Percentiles rank a stretch among this genome's conserved stretches.
phyloP scores from a whole-genome alignment of 2,329 filamentous ascomycete genomes.

The Pezicula carpinea region DNA sequence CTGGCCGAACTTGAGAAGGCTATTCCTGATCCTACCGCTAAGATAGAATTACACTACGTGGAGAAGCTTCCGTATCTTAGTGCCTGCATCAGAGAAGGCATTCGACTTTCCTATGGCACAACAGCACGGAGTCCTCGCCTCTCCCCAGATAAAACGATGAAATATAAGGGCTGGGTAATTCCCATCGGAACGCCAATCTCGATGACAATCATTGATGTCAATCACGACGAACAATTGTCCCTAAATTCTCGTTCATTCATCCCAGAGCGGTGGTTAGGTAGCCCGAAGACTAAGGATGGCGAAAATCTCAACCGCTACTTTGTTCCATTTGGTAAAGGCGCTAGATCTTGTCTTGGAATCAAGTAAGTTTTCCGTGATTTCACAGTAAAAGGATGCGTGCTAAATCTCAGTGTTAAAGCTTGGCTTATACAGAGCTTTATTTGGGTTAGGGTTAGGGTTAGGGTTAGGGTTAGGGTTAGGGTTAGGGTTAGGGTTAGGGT shows the following conservation, averaged over 20 bases:
- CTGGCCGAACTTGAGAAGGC: constrained; percentile 21
- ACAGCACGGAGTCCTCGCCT: constrained; percentile 4
- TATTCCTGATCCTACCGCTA: constrained; percentile 15
- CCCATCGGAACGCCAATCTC: constrained; percentile 14
- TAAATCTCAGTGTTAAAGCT: not conserved
- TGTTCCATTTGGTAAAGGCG: constrained; percentile 36
- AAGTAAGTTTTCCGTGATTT: constrained; percentile 2
- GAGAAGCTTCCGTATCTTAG: constrained; percentile 36
- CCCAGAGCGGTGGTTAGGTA: constrained; percentile 36
- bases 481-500: too few relatives aligned
- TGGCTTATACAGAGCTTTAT: constrained; percentile 12
- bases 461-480: too few relatives aligned
- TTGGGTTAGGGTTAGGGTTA: too few relatives aligned
- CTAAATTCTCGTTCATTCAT: constrained; percentile 17
- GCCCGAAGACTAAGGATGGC: constrained; percentile 20
- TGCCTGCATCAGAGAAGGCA: constrained; percentile 12
- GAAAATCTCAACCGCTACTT: constrained; percentile 17
- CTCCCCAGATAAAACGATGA: constrained; percentile 7
- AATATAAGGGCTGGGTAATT: constrained; percentile 12
- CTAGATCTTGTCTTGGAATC: constrained; percentile 34
- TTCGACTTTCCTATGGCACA: constrained; percentile 9
- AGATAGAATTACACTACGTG: constrained; percentile 27
- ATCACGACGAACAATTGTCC: constrained; percentile 28
- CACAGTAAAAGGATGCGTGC: too few relatives aligned
- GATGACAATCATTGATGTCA: constrained; percentile 12